These are phyloP conservation scores for Globisporangium camurandrum DNA, from an alignment of 352 stramenopile species.

Conservation along the genomic window DNA sequence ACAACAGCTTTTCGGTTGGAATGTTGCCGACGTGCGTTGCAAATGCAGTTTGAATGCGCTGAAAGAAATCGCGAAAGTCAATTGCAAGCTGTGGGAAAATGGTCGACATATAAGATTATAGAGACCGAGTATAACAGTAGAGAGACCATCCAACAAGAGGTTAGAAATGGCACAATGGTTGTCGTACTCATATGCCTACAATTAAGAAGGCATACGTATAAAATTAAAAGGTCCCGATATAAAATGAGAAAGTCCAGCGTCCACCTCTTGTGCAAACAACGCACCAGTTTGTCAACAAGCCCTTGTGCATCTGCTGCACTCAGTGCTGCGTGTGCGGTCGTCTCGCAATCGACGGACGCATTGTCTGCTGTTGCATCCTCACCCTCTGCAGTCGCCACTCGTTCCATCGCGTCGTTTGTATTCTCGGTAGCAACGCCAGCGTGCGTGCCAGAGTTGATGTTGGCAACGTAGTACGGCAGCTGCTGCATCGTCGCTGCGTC, in stretches of 20 bases:
- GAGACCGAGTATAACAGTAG: too few species aligned
- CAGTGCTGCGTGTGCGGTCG: constrained; percentile 12
- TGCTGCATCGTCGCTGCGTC: constrained; percentile 45
- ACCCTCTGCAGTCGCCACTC: neutral
- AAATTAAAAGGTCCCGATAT: neutral
- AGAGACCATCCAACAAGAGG: too few species aligned
- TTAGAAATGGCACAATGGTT: too few species aligned
- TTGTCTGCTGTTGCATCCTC: constrained; percentile 3
- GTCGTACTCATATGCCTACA: too few species aligned
- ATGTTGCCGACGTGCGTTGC: constrained; percentile 48
- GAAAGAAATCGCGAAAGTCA: constrained; percentile 46
- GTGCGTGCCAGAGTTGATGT: constrained; percentile 73
- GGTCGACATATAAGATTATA: too few species aligned
- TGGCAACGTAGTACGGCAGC: constrained; percentile 64
- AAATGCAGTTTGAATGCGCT: constrained; percentile 45
- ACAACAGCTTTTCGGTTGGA: constrained; percentile 54
- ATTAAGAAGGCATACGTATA: neutral
- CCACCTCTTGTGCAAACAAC: constrained; percentile 1
- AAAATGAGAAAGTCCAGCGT: too few species aligned
- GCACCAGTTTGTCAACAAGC: constrained; percentile 64
- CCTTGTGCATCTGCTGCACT: constrained; percentile 41
- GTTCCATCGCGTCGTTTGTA: constrained; percentile 2
- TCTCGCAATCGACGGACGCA: too few species aligned
- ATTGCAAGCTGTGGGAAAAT: constrained; percentile 19
- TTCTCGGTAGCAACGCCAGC: neutral